Base-by-base conservation (phyloP, 106 monocot species). In the Dendrobium officinale region DNA sequence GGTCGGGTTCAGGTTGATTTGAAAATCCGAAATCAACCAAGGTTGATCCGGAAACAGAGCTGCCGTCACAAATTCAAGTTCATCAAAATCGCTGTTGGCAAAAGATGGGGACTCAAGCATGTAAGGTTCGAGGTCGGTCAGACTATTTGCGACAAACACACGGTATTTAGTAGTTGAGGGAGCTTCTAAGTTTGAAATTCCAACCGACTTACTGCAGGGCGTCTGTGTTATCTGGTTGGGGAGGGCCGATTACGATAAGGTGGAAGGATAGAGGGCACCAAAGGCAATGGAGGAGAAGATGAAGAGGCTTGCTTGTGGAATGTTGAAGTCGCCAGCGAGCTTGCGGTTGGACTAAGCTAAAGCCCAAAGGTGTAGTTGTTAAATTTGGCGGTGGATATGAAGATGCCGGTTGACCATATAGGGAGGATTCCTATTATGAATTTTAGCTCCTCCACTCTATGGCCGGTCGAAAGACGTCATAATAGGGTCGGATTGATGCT, bases 371-470 rank as follows among this genome's bases (percentile, higher is more conserved):
- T 77, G 87, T 84, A 17, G 82, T 91, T 93, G 82, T 91, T 90
- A 40, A 89, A 87, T 44, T 80, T 74, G 9, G 91, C 79, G 6
- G 85, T 84, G 17, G 80, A 67, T 17, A 77, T 42, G 3, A 91
- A 55, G 80, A 91, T 84, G 20, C 84, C 91, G 27, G 75, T 82
- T 16, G 85, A 66, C 88, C 93, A 93, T 33, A 89, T 84, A 0
- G 93, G 93, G 56, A 89, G 51, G 85, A 93, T 87, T 3, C 91
- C 77, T 43, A 93, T 64, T 72, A 91, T 84, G 2, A 84, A 93
- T 42, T 93, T 91, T 20, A 93, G 81, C 76, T 93, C 93, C 82
- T 89, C 91, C 11, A 91, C 85, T 0, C 89, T 0, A 87, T 93
- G 31, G 87, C 84, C 91, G 1, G 91, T 93, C 27, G 89, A 85